Evolutionary conservation across 441 rosid genomes (phyloP), one percentile per base, ranked within the genome.

Genomic region (Biscutella laevigata): DNA sequence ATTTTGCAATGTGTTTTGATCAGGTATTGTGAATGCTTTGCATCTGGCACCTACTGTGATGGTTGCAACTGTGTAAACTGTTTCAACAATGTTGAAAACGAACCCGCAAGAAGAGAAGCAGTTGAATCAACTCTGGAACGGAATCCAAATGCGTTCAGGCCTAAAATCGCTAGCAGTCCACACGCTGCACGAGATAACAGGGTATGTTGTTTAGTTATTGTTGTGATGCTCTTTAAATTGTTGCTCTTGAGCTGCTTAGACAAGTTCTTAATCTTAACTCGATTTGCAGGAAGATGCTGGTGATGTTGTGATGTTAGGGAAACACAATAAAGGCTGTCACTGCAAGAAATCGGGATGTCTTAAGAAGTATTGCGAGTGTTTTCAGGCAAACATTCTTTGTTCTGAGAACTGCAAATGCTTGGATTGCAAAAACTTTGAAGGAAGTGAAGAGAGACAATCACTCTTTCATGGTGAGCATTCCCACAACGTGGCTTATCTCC

Each of bases 281-380:
- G 3, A 47, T 19, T 19, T 68, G 62, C 71, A 88, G 97, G 90
- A 84, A 65, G 86, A 79, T 52, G 68, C 60, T 24, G 75, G 77
- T 64, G 91, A 73, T 30, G 71, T 61, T 72, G 78, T 71, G 25
- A 57, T 79, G 39, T 51, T 78, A 28, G 94, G 71, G 47, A 88
- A 86, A 73, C 98, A 92, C 81, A 75, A 82, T 32, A 92, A 86
- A 73, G 98, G 96, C 34, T 92, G 98, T 34, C 85, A 92, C 62
- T 88, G 95, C 81, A 88, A 83, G 86, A 88, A 86, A 71, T 83
- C 96, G 2, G 94, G 98, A 24, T 92, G 98, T 67, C 96, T 92
- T 37, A 92, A 84, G 64, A 88, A 92, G 79, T 88, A 92, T 39
- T 91, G 98, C 38, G 98, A 88, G 70, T 92, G 96, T 57, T 92